Percentiles rank a stretch among this genome's conserved stretches.
Evolutionary conservation across 306 rosid species (phyloP).

Genomic region (Mucuna pruriens): DNA sequence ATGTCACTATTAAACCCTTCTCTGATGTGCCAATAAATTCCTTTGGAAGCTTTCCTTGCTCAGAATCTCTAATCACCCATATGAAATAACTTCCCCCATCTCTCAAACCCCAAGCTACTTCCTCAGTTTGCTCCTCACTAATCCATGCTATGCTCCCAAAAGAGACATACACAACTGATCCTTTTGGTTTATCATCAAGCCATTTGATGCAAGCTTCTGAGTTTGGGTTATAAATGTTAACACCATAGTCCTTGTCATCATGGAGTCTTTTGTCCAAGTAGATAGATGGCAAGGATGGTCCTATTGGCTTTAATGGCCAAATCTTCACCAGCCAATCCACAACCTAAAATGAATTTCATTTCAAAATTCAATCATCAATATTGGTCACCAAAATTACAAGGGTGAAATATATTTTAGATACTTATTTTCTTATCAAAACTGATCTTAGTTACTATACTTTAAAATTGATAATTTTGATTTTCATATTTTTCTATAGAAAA

Average conservation of each 20-base stretch:
- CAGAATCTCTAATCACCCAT: slow-evolving; percentile 30
- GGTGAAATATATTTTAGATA: background rate
- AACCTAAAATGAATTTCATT: slow-evolving; percentile 21
- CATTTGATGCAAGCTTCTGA: slow-evolving; percentile 35
- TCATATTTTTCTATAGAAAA: too few species aligned
- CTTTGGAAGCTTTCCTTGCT: background rate
- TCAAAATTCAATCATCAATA: background rate
- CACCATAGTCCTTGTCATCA: slow-evolving; percentile 35
- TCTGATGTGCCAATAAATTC: slow-evolving; percentile 1
- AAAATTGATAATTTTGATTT: background rate
- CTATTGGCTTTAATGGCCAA: slow-evolving; percentile 30
- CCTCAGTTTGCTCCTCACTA: slow-evolving; percentile 25
- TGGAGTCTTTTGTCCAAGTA: slow-evolving; percentile 26
- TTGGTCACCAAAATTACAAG: background rate
- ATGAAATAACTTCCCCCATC: slow-evolving; percentile 5
- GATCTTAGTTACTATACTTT: background rate
- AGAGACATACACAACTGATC: slow-evolving; percentile 28
- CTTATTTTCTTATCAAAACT: background rate
- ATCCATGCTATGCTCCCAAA: slow-evolving; percentile 29
- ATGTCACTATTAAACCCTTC: slow-evolving; percentile 14
- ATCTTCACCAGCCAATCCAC: slow-evolving; percentile 36
- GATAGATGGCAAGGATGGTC: slow-evolving; percentile 28
- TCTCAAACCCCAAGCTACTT: slow-evolving; percentile 23
- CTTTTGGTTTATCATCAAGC: slow-evolving; percentile 32
- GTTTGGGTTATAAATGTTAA: slow-evolving; percentile 20